Evolutionary conservation across 768 basidiomycete genomes (phyloP).

Genomic region (Termitomyces sp.): DNA sequence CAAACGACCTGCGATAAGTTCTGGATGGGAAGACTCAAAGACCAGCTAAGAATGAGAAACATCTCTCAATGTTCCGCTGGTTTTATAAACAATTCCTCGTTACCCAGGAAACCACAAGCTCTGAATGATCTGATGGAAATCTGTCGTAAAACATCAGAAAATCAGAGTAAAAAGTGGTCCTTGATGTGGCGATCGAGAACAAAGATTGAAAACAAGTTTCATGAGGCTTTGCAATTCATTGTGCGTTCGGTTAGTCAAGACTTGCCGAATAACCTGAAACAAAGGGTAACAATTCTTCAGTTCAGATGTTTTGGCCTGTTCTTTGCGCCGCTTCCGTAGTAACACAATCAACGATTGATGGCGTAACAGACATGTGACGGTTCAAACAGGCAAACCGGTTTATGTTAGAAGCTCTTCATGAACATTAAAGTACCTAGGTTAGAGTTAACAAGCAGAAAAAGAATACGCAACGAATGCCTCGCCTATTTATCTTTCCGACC

Average conservation of each 20-base stretch:
- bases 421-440: constrained; percentile 37
- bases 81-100: neutral
- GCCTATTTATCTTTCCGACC: constrained; percentile 66
- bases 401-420: constrained; percentile 35
- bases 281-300: neutral
- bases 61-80: neutral
- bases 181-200: neutral
- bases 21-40: constrained; percentile 2
- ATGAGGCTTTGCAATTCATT: neutral
- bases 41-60: constrained; percentile 8
- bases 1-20: constrained; percentile 9
- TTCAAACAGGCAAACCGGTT: neutral
- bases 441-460: neutral
- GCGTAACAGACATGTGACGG: neutral
- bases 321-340: neutral
- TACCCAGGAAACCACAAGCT: neutral
- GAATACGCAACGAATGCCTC: neutral
- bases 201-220: neutral
- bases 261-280: neutral
- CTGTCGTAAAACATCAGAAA: neutral
- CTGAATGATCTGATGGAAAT: neutral
- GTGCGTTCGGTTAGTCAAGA: neutral
- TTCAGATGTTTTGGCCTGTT: neutral
- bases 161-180: neutral
- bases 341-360: neutral